phyloP scores from a whole-genome alignment of 2,329 filamentous ascomycete genomes.

The Teratosphaeria viscida region DNA sequence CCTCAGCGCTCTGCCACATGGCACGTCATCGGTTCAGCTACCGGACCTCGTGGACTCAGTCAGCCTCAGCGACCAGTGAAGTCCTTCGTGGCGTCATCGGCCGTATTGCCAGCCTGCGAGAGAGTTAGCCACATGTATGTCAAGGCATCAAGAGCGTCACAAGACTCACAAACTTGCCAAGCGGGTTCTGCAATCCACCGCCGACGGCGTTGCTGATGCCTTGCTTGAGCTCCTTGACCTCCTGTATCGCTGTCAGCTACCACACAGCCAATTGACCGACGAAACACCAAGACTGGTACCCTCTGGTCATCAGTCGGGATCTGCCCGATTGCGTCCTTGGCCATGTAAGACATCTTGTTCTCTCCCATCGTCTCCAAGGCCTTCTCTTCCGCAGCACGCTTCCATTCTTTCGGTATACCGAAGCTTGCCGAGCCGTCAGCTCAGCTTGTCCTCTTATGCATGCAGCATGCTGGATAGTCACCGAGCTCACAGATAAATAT shows the following conservation, averaged over 20 bases:
- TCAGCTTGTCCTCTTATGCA: not conserved
- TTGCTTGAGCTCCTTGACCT: slow-evolving; percentile 26
- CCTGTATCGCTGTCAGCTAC: slow-evolving; percentile 7
- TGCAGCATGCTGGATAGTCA: not conserved
- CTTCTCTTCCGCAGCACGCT: slow-evolving; percentile 36
- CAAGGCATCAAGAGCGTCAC: not conserved
- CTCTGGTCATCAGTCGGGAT: slow-evolving; percentile 24
- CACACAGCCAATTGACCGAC: not conserved
- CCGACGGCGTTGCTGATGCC: slow-evolving; percentile 23
- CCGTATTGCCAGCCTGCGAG: slow-evolving; percentile 7
- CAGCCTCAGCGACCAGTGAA: slow-evolving; percentile 2
- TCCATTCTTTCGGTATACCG: slow-evolving; percentile 37
- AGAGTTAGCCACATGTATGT: not conserved
- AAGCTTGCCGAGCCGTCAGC: slow-evolving; percentile 19
- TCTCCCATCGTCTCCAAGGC: slow-evolving; percentile 43
- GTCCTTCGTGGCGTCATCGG: slow-evolving; percentile 4
- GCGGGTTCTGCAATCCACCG: slow-evolving; percentile 26
- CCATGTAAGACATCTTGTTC: slow-evolving; percentile 34
- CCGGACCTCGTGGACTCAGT: no score
- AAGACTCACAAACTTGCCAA: slow-evolving; percentile 22
- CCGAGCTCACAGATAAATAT: slow-evolving; percentile 29
- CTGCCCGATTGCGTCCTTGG: slow-evolving; percentile 20
- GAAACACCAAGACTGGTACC: not conserved
- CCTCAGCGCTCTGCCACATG: not conserved
- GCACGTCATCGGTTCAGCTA: not conserved